Evolutionary conservation across 1,139 yeast genomes (phyloP).

Genomic region (Kluyveromyces sp.): DNA sequence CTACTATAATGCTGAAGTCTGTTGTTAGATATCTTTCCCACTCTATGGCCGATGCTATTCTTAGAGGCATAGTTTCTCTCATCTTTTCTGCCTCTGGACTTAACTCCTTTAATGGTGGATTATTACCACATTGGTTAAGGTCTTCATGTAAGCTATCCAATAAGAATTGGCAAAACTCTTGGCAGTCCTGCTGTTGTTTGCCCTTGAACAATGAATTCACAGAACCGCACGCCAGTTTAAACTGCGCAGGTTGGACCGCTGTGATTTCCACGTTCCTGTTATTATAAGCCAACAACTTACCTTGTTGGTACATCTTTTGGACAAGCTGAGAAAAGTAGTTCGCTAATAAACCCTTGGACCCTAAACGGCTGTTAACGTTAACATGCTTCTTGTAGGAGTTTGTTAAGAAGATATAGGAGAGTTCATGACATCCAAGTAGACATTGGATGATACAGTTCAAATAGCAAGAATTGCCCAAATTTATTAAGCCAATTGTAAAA

Average conservation of each 20-base stretch:
- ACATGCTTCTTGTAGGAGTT: slow-evolving; percentile 64
- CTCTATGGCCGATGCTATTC: slow-evolving; percentile 85
- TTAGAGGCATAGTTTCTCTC: slow-evolving; percentile 66
- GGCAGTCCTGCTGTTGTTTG: slow-evolving; percentile 89
- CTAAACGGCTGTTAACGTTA: slow-evolving; percentile 66
- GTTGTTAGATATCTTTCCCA: slow-evolving; percentile 89
- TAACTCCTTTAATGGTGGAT: slow-evolving; percentile 46
- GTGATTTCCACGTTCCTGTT: slow-evolving; percentile 42
- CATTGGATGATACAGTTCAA: slow-evolving; percentile 91
- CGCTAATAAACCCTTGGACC: slow-evolving; percentile 78
- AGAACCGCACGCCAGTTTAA: slow-evolving; percentile 60
- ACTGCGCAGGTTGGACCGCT: slow-evolving; percentile 30
- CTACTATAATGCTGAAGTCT: slow-evolving; percentile 79
- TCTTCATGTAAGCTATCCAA: slow-evolving; percentile 88
- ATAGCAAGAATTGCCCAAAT: slow-evolving; percentile 89
- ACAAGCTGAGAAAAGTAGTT: slow-evolving; percentile 61
- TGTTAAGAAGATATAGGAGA: slow-evolving; percentile 42
- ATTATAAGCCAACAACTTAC: slow-evolving; percentile 6
- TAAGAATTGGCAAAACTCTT: slow-evolving; percentile 78
- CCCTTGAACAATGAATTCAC: slow-evolving; percentile 65
- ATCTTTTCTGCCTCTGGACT: slow-evolving; percentile 69
- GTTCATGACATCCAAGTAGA: slow-evolving; percentile 45
- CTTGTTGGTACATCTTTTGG: slow-evolving; percentile 42
- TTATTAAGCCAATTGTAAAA: slow-evolving; percentile 55
- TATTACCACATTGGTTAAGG: slow-evolving; percentile 59